Evolutionary conservation across 2,329 filamentous ascomycete species (phyloP).

Genomic region (Proliferodiscus dingleyae): DNA sequence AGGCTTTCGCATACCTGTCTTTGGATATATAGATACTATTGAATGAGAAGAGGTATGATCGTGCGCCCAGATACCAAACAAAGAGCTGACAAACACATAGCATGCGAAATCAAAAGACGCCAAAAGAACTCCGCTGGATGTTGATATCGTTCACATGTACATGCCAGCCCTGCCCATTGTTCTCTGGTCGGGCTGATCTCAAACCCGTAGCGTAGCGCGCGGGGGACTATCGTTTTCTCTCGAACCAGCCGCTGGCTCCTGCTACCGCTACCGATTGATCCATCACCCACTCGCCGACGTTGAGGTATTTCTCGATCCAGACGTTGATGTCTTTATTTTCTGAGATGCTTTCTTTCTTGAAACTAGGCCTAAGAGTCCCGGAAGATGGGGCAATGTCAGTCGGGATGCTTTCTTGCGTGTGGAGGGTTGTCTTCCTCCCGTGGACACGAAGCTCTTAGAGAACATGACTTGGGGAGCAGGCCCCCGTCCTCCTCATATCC

Average conservation of each 20-base stretch:
- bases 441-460: too few relatives aligned
- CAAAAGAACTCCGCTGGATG: conserved; percentile 8
- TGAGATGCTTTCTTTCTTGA: conserved; percentile 80
- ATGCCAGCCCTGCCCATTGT: too few relatives aligned
- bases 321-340: conserved; percentile 78
- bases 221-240: conserved; percentile 85
- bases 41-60: neutral
- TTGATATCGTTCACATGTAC: neutral
- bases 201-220: too few relatives aligned
- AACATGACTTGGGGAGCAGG: too few relatives aligned
- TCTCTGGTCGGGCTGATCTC: too few relatives aligned
- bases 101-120: too few relatives aligned
- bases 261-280: conserved; percentile 93
- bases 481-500: too few relatives aligned
- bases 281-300: conserved; percentile 96
- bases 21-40: too few relatives aligned
- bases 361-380: conserved; percentile 60
- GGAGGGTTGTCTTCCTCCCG: too few relatives aligned
- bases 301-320: conserved; percentile 91
- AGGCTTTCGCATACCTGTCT: too few relatives aligned
- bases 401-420: conserved; percentile 17
- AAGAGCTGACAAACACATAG: neutral
- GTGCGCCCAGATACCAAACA: neutral
- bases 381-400: conserved; percentile 42
- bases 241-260: conserved; percentile 83